These are phyloP conservation scores for Aspergillus sp. DNA, from an alignment of 2,329 filamentous ascomycete genomes.

Conservation along the genomic window DNA sequence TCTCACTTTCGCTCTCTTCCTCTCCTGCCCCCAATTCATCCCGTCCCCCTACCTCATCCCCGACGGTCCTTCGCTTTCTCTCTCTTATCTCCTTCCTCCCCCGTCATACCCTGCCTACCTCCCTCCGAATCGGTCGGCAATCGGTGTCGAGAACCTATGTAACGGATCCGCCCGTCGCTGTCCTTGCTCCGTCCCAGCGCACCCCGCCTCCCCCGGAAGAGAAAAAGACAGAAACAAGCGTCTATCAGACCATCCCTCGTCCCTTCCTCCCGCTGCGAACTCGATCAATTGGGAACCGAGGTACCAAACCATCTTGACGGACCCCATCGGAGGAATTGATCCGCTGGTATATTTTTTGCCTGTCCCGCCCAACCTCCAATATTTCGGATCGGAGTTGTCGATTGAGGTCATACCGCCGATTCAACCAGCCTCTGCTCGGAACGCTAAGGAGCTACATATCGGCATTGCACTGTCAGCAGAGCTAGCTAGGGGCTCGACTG, in stretches of 20 bases:
- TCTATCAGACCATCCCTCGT: constrained; percentile 1
- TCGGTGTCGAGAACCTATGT: constrained; percentile 23
- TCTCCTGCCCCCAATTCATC: constrained; percentile 1
- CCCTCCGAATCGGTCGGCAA: constrained; percentile 13
- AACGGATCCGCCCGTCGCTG: constrained; percentile 23
- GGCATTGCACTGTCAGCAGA: not conserved
- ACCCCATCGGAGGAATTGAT: not conserved
- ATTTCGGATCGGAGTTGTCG: not conserved
- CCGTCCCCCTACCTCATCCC: not conserved
- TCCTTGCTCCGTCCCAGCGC: constrained; percentile 20
- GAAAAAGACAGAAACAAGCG: not conserved
- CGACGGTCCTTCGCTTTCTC: not conserved
- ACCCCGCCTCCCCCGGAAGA: constrained; percentile 14
- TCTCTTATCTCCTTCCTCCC: not conserved
- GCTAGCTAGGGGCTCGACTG: not conserved
- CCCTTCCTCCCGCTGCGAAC: constrained; percentile 8
- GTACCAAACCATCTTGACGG: not conserved
- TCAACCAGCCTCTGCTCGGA: not conserved
- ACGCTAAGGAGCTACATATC: not conserved
- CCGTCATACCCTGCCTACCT: not conserved
- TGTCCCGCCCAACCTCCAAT: constrained; percentile 1
- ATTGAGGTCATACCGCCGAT: not conserved
- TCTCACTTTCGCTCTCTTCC: not conserved
- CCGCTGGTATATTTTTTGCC: not conserved
- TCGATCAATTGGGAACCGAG: not conserved